phyloP scores from a whole-genome alignment of 176 grass and related monocot species.

The Echinochloa phyllopogon region DNA sequence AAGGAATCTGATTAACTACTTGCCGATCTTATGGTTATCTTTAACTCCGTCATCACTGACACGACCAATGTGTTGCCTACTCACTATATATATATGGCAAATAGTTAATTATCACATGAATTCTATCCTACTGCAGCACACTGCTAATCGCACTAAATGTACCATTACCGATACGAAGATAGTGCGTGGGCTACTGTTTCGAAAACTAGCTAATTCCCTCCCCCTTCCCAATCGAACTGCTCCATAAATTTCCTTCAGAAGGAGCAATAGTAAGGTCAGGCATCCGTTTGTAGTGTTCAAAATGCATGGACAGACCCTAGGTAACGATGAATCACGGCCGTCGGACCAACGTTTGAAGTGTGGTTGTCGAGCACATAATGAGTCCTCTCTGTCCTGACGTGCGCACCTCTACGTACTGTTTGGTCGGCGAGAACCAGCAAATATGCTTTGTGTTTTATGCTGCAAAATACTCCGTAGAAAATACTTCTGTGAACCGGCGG shows the following conservation, averaged over 20 bases:
- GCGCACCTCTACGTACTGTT: slow-evolving; percentile 8
- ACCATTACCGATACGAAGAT: not conserved
- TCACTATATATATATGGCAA: too few relatives aligned
- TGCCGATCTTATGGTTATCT: too few relatives aligned
- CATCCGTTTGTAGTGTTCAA: not conserved
- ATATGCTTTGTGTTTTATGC: too few relatives aligned
- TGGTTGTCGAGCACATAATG: not conserved
- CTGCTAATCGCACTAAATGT: not conserved
- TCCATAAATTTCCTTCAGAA: not conserved
- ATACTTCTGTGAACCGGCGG: too few relatives aligned
- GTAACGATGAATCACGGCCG: not conserved
- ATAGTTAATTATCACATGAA: too few relatives aligned
- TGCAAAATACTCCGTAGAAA: too few relatives aligned
- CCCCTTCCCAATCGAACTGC: not conserved
- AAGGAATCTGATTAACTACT: not conserved
- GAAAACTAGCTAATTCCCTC: not conserved
- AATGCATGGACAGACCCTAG: not conserved
- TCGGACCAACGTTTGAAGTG: not conserved
- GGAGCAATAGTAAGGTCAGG: not conserved
- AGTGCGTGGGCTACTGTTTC: not conserved
- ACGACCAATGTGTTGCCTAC: too few relatives aligned
- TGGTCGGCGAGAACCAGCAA: too few relatives aligned
- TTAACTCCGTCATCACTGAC: too few relatives aligned
- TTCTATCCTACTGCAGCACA: too few relatives aligned
- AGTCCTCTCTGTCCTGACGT: not conserved